These are phyloP conservation scores for Stemphylium vesicarium DNA, from an alignment of 2,329 filamentous ascomycete species.

Conservation along the genomic window DNA sequence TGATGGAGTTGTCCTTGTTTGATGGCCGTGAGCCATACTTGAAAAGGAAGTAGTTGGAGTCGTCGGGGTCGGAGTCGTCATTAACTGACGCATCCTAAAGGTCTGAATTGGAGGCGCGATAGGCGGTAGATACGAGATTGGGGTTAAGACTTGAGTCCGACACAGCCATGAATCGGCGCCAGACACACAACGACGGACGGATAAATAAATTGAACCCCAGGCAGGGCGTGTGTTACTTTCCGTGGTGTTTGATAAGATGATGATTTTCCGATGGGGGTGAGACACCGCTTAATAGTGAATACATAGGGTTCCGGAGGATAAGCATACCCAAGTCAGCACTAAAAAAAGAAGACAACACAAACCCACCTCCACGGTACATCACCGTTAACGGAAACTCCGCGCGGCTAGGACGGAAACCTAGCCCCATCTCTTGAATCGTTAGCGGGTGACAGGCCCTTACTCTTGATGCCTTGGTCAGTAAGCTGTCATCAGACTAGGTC, in stretches of 20 bases:
- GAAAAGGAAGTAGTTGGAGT: not conserved
- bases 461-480: not conserved
- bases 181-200: no score
- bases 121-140: not conserved
- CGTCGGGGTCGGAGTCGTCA: no score
- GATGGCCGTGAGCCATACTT: not conserved
- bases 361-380: not conserved
- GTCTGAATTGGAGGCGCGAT: not conserved
- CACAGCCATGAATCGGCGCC: no score
- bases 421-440: not conserved
- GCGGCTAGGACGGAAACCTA: not conserved
- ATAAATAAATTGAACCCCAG: no score
- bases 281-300: no score
- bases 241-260: no score
- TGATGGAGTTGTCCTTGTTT: not conserved
- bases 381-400: not conserved
- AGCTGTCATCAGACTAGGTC: not conserved
- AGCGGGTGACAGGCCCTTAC: not conserved
- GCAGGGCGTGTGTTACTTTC: no score
- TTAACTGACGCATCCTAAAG: no score
- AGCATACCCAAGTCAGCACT: not conserved
- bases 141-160: not conserved
- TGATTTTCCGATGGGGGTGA: no score
- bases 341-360: not conserved
- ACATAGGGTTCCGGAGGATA: not conserved